Evolutionary conservation across 106 monocot species (phyloP).

Genomic region (Dioscorea zingiberensis): DNA sequence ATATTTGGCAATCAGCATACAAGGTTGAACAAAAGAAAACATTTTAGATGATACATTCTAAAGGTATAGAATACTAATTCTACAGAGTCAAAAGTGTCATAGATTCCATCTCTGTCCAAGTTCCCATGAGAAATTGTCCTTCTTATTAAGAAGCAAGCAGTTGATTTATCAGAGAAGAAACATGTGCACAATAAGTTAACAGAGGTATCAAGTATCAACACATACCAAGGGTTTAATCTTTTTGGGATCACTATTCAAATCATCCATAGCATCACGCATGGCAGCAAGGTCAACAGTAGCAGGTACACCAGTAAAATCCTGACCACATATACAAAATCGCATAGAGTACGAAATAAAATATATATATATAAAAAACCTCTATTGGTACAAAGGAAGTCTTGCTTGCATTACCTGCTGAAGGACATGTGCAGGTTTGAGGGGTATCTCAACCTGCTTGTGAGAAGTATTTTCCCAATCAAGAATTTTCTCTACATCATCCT

Average conservation of each 20-base stretch:
- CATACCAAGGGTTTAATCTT: slow-evolving; percentile 81
- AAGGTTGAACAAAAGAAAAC: no score
- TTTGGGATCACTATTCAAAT: slow-evolving; percentile 58
- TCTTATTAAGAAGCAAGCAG: no score
- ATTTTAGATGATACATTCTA: no score
- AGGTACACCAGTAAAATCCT: slow-evolving; percentile 91
- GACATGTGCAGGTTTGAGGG: slow-evolving; percentile 95
- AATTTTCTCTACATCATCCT: slow-evolving; percentile 88
- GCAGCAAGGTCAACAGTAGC: slow-evolving; percentile 86
- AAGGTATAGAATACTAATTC: no score
- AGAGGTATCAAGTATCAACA: not conserved
- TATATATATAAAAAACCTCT: no score
- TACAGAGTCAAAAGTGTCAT: no score
- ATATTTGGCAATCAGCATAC: no score
- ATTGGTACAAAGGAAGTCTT: not conserved
- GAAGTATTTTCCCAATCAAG: slow-evolving; percentile 93
- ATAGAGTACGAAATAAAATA: not conserved
- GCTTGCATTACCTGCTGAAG: slow-evolving; percentile 68
- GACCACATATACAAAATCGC: not conserved
- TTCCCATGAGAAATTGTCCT: no score
- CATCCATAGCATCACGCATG: slow-evolving; percentile 92
- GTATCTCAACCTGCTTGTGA: slow-evolving; percentile 80
- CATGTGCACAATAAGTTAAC: not conserved
- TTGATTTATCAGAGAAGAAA: no score
- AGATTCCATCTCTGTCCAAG: no score